These are phyloP conservation scores for Uronychia setigera DNA, from an alignment of 73 alveolate genomes.

Conservation along the genomic window DNA sequence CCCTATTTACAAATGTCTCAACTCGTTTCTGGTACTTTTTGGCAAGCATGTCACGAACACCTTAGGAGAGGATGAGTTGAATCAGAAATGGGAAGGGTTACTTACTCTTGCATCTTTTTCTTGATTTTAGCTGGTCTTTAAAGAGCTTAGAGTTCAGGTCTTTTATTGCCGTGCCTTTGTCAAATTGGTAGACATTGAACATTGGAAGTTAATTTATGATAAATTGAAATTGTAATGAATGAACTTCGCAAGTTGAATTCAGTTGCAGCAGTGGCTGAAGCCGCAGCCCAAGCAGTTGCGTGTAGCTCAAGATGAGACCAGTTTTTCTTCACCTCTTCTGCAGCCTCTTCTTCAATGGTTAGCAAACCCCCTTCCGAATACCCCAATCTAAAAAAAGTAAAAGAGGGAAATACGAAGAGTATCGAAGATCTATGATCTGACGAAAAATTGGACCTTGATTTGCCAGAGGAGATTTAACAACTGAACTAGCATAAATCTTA, in stretches of 20 bases:
- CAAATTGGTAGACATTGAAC: background rate
- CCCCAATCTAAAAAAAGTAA: too few species aligned
- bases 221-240: background rate
- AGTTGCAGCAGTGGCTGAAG: constrained; percentile 1
- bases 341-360: background rate
- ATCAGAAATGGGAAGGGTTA: too few species aligned
- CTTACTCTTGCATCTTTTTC: background rate
- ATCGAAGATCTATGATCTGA: too few species aligned
- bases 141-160: background rate
- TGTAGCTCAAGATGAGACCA: background rate
- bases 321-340: background rate
- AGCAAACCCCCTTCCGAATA: background rate
- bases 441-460: too few species aligned
- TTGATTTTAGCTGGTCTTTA: background rate
- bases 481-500: too few species aligned
- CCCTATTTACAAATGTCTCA: background rate
- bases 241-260: background rate
- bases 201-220: too few species aligned
- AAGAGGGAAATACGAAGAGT: too few species aligned
- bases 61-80: background rate
- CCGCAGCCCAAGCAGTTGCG: constrained; percentile 1
- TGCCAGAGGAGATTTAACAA: too few species aligned
- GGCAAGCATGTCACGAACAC: background rate
- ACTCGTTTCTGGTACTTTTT: background rate
- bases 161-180: background rate